Conservation (phyloP, 768 basidiomycete species). For the Pholiota conissans region DNA sequence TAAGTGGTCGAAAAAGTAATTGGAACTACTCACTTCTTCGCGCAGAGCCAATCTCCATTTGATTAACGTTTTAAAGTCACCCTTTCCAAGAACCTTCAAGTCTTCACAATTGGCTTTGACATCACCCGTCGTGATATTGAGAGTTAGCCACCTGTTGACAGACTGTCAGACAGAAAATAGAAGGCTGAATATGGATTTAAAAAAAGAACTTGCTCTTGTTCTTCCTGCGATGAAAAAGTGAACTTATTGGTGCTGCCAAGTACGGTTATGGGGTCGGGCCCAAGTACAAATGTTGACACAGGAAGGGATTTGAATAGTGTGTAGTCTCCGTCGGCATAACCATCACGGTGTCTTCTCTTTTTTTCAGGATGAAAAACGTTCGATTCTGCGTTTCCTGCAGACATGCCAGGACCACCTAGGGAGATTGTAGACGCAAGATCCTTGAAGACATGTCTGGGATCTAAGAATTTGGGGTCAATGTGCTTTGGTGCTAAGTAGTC, state of each 20-base stretch:
- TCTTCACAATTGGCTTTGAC: constrained; percentile 84
- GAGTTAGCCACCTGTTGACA: constrained; percentile 63
- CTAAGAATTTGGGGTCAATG: constrained; percentile 97
- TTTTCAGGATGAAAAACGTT: constrained; percentile 99
- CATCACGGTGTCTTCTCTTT: constrained; percentile 88
- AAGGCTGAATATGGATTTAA: background rate
- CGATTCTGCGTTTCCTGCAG: constrained; percentile 69
- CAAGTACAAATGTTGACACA: constrained; percentile 71
- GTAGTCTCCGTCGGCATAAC: constrained; percentile 94
- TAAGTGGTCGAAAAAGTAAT: background rate
- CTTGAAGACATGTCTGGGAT: constrained; percentile 97
- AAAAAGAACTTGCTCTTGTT: constrained; percentile 66
- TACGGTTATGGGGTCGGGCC: constrained; percentile 71
- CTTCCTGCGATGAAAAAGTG: constrained; percentile 77
- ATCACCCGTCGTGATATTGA: constrained; percentile 75
- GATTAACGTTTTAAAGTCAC: constrained; percentile 91
- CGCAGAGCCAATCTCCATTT: constrained; percentile 90
- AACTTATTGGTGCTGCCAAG: constrained; percentile 82
- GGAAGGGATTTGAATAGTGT: constrained; percentile 78
- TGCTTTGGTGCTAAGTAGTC: constrained; percentile 93
- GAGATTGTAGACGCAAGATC: constrained; percentile 60
- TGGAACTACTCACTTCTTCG: constrained; percentile 74
- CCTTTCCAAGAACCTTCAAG: constrained; percentile 95
- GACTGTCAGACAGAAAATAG: constrained; percentile 6
- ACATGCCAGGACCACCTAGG: constrained; percentile 50